Conservation (phyloP, 495 filamentous ascomycete species). For the Penicillium salamii region DNA sequence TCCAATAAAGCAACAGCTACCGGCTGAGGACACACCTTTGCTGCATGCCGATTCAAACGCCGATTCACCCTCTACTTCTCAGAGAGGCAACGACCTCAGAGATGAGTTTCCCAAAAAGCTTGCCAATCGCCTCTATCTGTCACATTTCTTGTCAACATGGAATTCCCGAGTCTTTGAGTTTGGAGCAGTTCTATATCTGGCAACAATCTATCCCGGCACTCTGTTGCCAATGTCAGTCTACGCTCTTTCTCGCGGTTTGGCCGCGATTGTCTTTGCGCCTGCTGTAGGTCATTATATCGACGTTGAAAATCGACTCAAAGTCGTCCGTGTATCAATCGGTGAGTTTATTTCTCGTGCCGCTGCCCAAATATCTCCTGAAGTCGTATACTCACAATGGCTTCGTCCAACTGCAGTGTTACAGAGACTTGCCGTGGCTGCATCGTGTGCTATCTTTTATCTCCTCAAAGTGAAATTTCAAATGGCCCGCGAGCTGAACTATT, state of each 20-base stretch:
- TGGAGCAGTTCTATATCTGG: slow-evolving; percentile 60
- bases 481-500: slow-evolving; percentile 9
- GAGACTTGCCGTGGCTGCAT: slow-evolving; percentile 35
- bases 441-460: slow-evolving; percentile 17
- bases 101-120: background rate
- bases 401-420: slow-evolving; percentile 32
- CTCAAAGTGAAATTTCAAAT: background rate
- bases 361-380: too few relatives aligned
- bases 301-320: slow-evolving; percentile 44
- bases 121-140: slow-evolving; percentile 41
- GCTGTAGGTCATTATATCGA: slow-evolving; percentile 47
- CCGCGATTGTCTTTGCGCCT: slow-evolving; percentile 31
- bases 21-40: too few relatives aligned
- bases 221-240: slow-evolving; percentile 46
- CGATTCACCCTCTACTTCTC: too few relatives aligned
- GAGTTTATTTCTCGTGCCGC: slow-evolving; percentile 15
- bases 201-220: slow-evolving; percentile 54
- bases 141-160: slow-evolving; percentile 68
- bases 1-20: too few relatives aligned
- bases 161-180: slow-evolving; percentile 70
- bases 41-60: too few relatives aligned
- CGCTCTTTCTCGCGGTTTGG: slow-evolving; percentile 30
- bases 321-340: slow-evolving; percentile 49
- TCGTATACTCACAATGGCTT: too few relatives aligned
- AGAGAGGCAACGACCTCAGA: too few relatives aligned